These are phyloP conservation scores for Tetrapisispora phaffii DNA, from an alignment of 805 yeast genomes.

Conservation along the genomic window DNA sequence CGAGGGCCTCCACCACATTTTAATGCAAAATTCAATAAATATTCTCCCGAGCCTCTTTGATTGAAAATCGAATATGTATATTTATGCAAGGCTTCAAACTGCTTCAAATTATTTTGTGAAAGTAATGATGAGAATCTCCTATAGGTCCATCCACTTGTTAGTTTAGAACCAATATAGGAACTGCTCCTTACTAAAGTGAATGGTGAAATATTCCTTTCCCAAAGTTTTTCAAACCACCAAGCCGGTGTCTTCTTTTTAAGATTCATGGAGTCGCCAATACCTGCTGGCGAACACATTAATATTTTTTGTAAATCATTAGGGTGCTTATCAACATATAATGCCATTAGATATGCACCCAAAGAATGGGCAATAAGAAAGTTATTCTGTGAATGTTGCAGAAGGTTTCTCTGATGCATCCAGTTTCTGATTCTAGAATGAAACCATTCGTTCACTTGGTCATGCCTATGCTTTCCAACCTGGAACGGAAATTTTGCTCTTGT, in stretches of 20 bases:
- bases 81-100: slow-evolving; percentile 46
- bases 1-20: slow-evolving; percentile 91
- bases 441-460: slow-evolving; percentile 28
- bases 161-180: slow-evolving; percentile 73
- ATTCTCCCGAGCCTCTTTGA: slow-evolving; percentile 87
- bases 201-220: slow-evolving; percentile 86
- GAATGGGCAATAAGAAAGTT: slow-evolving; percentile 74
- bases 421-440: slow-evolving; percentile 40
- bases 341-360: slow-evolving; percentile 79
- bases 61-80: slow-evolving; percentile 81
- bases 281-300: slow-evolving; percentile 85
- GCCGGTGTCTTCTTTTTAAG: slow-evolving; percentile 45
- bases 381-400: slow-evolving; percentile 28
- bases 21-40: slow-evolving; percentile 69
- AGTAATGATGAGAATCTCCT: slow-evolving; percentile 62
- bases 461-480: slow-evolving; percentile 20
- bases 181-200: slow-evolving; percentile 67
- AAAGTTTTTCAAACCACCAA: slow-evolving; percentile 62
- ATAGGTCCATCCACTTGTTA: slow-evolving; percentile 84
- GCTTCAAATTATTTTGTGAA: slow-evolving; percentile 19
- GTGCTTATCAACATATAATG: slow-evolving; percentile 51
- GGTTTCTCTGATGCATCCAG: slow-evolving; percentile 31
- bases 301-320: slow-evolving; percentile 58
- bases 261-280: slow-evolving; percentile 37
- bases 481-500: slow-evolving; percentile 62